Percentiles rank a stretch among this genome's conserved stretches.
These are phyloP conservation scores for Penicillium sp. DNA, from an alignment of 2,329 filamentous ascomycete genomes.

Conservation along the genomic window DNA sequence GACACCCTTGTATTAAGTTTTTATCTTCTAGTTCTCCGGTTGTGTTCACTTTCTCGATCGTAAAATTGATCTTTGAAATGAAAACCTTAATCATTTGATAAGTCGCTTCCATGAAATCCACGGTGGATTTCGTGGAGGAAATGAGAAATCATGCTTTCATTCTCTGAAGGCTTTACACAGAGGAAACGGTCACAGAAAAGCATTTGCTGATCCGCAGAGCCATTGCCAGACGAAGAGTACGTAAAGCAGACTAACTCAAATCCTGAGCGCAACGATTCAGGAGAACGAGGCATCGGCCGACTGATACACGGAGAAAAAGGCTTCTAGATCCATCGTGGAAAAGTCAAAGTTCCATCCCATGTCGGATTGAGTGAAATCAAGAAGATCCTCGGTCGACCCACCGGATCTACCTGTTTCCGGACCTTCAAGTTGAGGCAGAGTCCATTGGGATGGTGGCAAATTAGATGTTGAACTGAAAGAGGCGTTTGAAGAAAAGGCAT, in stretches of 20 bases:
- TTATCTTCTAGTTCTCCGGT: too few relatives aligned
- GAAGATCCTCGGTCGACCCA: constrained; percentile 32
- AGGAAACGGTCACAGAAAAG: too few relatives aligned
- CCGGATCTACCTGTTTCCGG: constrained; percentile 23
- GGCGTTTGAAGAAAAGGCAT: background rate
- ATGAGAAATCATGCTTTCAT: too few relatives aligned
- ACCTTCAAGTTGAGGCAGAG: constrained; percentile 19
- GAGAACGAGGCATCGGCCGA: constrained; percentile 14
- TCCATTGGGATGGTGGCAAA: constrained; percentile 23
- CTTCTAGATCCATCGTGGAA: constrained; percentile 41
- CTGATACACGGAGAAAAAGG: constrained; percentile 38
- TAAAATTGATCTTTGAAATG: too few relatives aligned
- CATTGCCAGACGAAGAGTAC: background rate
- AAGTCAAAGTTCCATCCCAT: constrained; percentile 43
- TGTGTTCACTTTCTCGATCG: too few relatives aligned
- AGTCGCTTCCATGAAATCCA: too few relatives aligned
- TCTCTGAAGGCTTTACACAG: too few relatives aligned
- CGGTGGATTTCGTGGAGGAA: too few relatives aligned
- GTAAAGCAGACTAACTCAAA: background rate
- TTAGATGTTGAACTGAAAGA: constrained; percentile 3
- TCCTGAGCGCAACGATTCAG: background rate
- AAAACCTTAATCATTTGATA: too few relatives aligned
- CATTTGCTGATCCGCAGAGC: background rate
- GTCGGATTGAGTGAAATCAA: constrained; percentile 38
- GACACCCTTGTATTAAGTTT: too few relatives aligned